phyloP scores from a whole-genome alignment of 768 basidiomycete genomes.

The Chiua virens region DNA sequence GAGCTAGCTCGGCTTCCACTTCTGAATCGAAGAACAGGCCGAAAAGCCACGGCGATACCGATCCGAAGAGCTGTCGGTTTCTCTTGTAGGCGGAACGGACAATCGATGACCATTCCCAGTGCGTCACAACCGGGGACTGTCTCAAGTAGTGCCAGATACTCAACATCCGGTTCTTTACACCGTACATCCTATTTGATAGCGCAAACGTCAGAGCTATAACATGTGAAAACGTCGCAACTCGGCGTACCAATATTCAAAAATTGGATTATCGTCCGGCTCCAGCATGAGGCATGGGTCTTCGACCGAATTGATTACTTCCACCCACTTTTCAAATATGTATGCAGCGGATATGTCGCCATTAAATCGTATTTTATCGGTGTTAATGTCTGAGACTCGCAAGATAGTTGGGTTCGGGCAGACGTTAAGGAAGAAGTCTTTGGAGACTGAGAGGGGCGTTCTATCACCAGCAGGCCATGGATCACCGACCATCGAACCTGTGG shows the following conservation, averaged over 20 bases:
- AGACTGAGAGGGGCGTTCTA: constrained; percentile 35
- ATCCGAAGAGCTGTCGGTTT: constrained; percentile 31
- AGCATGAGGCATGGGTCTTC: constrained; percentile 44
- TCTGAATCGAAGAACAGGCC: background rate
- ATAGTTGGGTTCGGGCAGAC: constrained; percentile 40
- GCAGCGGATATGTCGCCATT: constrained; percentile 24
- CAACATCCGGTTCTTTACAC: constrained; percentile 31
- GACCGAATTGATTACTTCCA: constrained; percentile 32
- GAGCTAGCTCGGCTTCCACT: constrained; percentile 6
- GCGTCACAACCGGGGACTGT: constrained; percentile 34
- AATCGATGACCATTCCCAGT: constrained; percentile 40
- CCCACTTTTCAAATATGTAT: constrained; percentile 39
- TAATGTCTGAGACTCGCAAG: constrained; percentile 30
- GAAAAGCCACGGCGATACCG: background rate
- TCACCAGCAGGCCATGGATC: constrained; percentile 36
- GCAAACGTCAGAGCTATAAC: background rate
- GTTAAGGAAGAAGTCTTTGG: constrained; percentile 37
- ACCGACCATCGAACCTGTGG: constrained; percentile 43
- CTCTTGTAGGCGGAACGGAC: constrained; percentile 31
- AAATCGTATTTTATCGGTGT: constrained; percentile 30
- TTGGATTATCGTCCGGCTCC: constrained; percentile 16
- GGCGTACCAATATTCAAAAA: constrained; percentile 40
- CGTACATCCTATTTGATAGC: constrained; percentile 31
- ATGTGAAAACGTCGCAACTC: background rate
- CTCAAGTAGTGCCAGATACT: constrained; percentile 35